Conservation (phyloP, 2,329 filamentous ascomycete genomes). For the Leptographium lundbergii region DNA sequence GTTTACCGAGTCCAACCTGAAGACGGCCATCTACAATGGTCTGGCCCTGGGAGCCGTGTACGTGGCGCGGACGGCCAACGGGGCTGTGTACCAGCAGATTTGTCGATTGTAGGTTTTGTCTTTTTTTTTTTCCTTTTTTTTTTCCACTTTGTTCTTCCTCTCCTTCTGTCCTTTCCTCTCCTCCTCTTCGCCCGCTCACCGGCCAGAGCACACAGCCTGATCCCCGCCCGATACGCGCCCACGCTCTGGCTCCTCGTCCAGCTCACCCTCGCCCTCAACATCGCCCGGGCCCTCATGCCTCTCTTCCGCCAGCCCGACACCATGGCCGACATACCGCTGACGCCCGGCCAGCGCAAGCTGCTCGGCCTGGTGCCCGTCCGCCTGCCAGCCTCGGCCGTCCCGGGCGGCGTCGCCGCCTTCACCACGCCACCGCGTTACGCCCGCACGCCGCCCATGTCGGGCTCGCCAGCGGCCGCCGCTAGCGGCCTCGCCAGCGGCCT, state of each 20-base stretch:
- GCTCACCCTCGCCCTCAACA: conserved; percentile 54
- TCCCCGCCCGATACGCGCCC: conserved; percentile 23
- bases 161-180: not conserved
- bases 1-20: conserved; percentile 68
- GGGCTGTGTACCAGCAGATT: conserved; percentile 20
- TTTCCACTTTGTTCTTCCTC: not conserved
- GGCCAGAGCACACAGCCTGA: conserved; percentile 19
- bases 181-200: not conserved
- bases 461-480: conserved; percentile 43
- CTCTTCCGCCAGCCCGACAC: conserved; percentile 62
- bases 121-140: not conserved
- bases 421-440: conserved; percentile 81
- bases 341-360: conserved; percentile 72
- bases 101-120: conserved; percentile 23
- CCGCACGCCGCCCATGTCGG: conserved; percentile 53
- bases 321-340: conserved; percentile 79
- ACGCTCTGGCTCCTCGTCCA: conserved; percentile 38
- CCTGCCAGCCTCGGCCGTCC: conserved; percentile 39
- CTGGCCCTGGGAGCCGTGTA: conserved; percentile 20
- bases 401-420: conserved; percentile 57
- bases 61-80: conserved; percentile 3
- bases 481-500: conserved; percentile 6
- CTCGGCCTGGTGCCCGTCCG: conserved; percentile 65
- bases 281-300: conserved; percentile 56
- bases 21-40: conserved; percentile 56